Evolutionary conservation across 768 basidiomycete genomes (phyloP).

Genomic region (Jaapia argillacea): DNA sequence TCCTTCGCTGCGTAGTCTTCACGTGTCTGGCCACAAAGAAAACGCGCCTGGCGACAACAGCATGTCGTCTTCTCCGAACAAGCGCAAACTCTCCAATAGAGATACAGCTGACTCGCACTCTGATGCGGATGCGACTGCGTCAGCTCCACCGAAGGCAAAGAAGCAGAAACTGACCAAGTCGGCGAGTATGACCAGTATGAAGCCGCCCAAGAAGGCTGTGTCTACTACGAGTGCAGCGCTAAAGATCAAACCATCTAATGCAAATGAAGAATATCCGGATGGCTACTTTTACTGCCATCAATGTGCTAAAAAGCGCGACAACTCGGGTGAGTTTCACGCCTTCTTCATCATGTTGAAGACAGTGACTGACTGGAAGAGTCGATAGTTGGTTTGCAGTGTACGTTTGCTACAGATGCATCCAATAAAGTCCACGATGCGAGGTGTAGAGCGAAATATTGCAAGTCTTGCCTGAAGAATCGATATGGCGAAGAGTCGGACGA

Average conservation of each 20-base stretch:
- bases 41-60: constrained; percentile 13
- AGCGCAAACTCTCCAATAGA: constrained; percentile 15
- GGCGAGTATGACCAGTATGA: too few relatives aligned
- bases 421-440: constrained; percentile 25
- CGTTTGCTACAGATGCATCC: constrained; percentile 15
- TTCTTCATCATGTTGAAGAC: constrained; percentile 1
- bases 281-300: constrained; percentile 59
- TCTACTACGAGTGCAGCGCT: neutral
- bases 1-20: constrained; percentile 5
- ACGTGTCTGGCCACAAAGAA: constrained; percentile 9
- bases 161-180: neutral
- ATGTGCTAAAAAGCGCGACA: constrained; percentile 53
- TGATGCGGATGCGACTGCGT: constrained; percentile 1
- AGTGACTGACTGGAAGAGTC: constrained; percentile 2
- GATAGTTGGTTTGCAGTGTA: constrained; percentile 28
- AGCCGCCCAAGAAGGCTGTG: too few relatives aligned
- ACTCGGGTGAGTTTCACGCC: constrained; percentile 26
- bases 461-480: constrained; percentile 53
- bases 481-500: constrained; percentile 44
- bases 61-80: constrained; percentile 11
- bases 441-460: constrained; percentile 55
- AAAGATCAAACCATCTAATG: constrained; percentile 2
- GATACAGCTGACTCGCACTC: constrained; percentile 1
- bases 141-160: constrained; percentile 5
- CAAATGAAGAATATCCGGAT: constrained; percentile 21